Evolutionary conservation across 306 rosid species (phyloP), one percentile per base, ranked within the genome.

Genomic region (Fagus crenata): DNA sequence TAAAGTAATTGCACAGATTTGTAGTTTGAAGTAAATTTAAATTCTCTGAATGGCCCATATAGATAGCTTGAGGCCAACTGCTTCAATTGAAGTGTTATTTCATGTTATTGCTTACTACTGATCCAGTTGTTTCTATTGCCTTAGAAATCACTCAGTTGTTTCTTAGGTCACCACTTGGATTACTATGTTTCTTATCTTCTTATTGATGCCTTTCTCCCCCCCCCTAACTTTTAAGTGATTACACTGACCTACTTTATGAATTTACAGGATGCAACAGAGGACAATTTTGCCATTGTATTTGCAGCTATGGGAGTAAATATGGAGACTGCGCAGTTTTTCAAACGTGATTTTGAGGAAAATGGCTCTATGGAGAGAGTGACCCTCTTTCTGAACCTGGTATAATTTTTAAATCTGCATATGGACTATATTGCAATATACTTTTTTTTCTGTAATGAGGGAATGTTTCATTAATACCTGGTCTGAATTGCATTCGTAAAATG

Each of bases 361-460:
- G 99, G 99, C 53, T 96, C 99, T 41, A 96, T 96, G 99, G 99
- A 96, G 90, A 92, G 99, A 88, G 99, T 96, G 86, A 96, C 99
- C 64, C 97, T 96, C 81, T 96, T 96, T 86, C 89, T 96, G 84
- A 96, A 96, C 82, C 88, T 96, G 97, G 99, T 96, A 92, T 51
- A 53, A 11, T 74, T 74, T 42, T 69, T 28, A 61, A 53, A 76
- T 81, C 55, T 22, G 68, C 55, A 32, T 77, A 41, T 69, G 60
- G 3, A 31, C 60, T 32, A 36, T 78, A 59, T 64, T 68, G 22
- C 39, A 33, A 39, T n/a, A 46, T 41, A 46, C 28, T 51, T 41
- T 49, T 35, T n/a, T 67, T 69, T 80, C 54, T 75, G 13, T n/a
- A 5, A 28, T 72, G 54, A 17, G 53, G 22, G 78, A 39, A 9